Conservation (phyloP, 1,139 yeast species). For the Pichiaceae sp. region DNA sequence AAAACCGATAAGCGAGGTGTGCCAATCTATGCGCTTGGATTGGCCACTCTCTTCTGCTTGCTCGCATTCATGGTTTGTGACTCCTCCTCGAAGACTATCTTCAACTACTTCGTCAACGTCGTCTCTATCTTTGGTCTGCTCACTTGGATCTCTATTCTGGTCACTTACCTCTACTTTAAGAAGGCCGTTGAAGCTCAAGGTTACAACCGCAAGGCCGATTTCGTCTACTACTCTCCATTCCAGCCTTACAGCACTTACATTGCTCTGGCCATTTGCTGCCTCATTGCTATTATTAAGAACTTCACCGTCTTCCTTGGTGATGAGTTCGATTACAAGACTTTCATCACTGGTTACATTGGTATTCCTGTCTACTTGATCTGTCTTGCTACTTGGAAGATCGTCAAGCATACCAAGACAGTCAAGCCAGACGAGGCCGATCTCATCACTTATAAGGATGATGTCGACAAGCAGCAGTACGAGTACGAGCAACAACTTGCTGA, state of each 20-base stretch:
- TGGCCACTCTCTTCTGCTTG: constrained; percentile 39
- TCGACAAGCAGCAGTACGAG: constrained; percentile 61
- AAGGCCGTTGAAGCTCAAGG: constrained; percentile 64
- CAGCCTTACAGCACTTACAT: constrained; percentile 60
- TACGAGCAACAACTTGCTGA: constrained; percentile 19
- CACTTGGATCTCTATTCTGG: constrained; percentile 58
- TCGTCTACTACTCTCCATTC: constrained; percentile 52
- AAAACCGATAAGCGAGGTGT: constrained; percentile 59
- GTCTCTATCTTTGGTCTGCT: constrained; percentile 64
- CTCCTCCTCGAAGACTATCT: constrained; percentile 44
- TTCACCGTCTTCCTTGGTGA: constrained; percentile 47
- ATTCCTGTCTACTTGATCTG: constrained; percentile 55
- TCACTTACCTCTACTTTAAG: constrained; percentile 57
- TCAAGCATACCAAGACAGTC: constrained; percentile 43
- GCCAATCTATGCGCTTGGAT: constrained; percentile 44
- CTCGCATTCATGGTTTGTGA: constrained; percentile 59
- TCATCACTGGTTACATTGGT: constrained; percentile 74
- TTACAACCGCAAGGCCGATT: constrained; percentile 30
- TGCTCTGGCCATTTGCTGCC: constrained; percentile 45
- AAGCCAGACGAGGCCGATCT: constrained; percentile 55
- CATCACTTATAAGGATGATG: constrained; percentile 51
- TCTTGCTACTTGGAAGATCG: constrained; percentile 51
- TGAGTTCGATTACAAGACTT: constrained; percentile 51
- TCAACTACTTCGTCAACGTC: constrained; percentile 60
- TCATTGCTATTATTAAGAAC: constrained; percentile 62